Evolutionary conservation across 441 rosid species (phyloP), one percentile per base, ranked within the genome.

Genomic region (Bruguiera hainesii): DNA sequence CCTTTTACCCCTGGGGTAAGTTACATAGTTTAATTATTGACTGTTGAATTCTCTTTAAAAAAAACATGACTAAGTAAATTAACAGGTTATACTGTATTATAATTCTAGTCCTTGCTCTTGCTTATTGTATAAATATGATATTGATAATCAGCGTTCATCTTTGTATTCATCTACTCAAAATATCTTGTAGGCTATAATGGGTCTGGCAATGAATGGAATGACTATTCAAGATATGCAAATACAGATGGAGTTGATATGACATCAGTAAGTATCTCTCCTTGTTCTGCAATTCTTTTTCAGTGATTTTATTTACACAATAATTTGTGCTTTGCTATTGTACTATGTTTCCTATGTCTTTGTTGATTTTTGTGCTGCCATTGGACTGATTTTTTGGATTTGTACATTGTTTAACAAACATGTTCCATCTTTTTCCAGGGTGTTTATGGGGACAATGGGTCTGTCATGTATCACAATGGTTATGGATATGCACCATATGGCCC

Each of bases 401-500:
- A 23, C 16, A 15, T 55, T 55, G 16, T 42, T 42, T 3, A 13
- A 29, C 25, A 73, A 21, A 50, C 29, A 15, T 39, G 37, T 46
- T 26, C 19, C 4, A 26, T 61, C 37, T 70, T 66, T 6, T 16
- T 37, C 15, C 80, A 88, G 96, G 91, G 83, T 33, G 69, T 85
- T 26, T 88, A 84, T 76, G 86, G 88, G 73, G 93, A 89, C 30
- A 85, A 77, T 58, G 87, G 84, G 19, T 85, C 93, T 80, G 61
- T 80, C 56, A 71, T 91, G 84, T 91, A 83, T 81, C 83, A 82
- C 60, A 88, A 71, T 72, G 85, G 85, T 23, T 91, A 85, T 75
- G 85, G 87, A 28, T 91, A 83, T 81, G 78, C 86, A 21, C 63
- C 89, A 0, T 91, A 79, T 80, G 82, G 71, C 46, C 90, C 92